Evolutionary conservation across 2,329 filamentous ascomycete genomes (phyloP), one percentile per base, ranked within the genome.

Genomic region (Cadophora gregata): DNA sequence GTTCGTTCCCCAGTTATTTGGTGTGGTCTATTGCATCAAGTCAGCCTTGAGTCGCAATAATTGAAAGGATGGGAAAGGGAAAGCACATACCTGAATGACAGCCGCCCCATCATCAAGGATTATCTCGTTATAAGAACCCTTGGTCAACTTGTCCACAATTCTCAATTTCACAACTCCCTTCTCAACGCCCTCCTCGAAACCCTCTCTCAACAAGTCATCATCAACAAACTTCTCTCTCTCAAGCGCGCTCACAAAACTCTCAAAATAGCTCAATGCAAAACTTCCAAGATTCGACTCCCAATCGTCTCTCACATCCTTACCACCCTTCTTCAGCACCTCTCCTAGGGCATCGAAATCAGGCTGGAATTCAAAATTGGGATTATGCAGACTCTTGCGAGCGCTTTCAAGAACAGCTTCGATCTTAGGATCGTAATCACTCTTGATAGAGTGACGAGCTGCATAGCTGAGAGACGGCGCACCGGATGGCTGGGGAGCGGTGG

Each of bases 81-180:
- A 6, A n/a, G 16, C 48, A 71, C 75, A 72, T 76, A 81, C 80
- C 79, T 85, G 83, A n/a, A 87, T 72, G 65, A 83, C 84, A 25
- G 86, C 74, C 33, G 80, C 75, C 1, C 83, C 84, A 47, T 82
- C 80, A 71, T 86, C 83, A 33, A 86, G 65, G 2, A 81, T 76
- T 21, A 75, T 73, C 78, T 86, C 84, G 69, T 69, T 73, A 56
- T 72, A 73, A 16, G 65, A 64, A 19, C 62, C 60, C 4, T 59
- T 51, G 0, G 27, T 51, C 56, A 73, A 56, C 56, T 71, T 70
- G 24, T 72, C 70, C 31, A 72, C 69, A 31, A 73, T 16, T 38
- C 68, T 69, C 27, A 73, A 36, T 53, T 56, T 69, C 36, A 72
- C 45, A 21, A 70, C 63, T 5, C 65, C 66, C 27, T 69, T 67